Conservation (phyloP, 768 basidiomycete species). For the Boletus edulis region DNA sequence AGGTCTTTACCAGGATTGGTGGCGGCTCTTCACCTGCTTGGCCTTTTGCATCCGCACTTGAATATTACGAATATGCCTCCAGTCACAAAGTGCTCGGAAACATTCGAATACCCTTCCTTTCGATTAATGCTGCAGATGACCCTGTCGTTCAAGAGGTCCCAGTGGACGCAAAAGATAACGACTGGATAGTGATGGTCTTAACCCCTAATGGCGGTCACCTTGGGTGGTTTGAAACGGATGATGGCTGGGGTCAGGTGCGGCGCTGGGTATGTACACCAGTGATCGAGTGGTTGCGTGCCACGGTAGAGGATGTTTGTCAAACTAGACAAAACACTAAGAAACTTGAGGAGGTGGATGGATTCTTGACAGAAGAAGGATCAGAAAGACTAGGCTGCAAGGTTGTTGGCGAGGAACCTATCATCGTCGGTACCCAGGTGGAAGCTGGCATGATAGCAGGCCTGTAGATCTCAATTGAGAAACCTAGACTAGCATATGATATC, state of each 20-base stretch:
- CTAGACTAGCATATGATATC: slow-evolving; percentile 3
- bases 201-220: slow-evolving; percentile 74
- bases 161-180: slow-evolving; percentile 50
- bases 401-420: slow-evolving; percentile 49
- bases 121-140: slow-evolving; percentile 75
- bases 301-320: slow-evolving; percentile 50
- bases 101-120: slow-evolving; percentile 71
- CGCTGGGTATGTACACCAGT: slow-evolving; percentile 74
- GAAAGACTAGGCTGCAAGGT: slow-evolving; percentile 58
- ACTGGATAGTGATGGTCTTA: slow-evolving; percentile 55
- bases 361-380: slow-evolving; percentile 55
- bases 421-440: slow-evolving; percentile 53
- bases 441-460: slow-evolving; percentile 61
- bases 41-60: slow-evolving; percentile 43
- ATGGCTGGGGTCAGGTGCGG: slow-evolving; percentile 28
- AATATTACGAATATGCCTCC: slow-evolving; percentile 53
- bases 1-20: slow-evolving; percentile 61
- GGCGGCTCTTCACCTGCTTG: slow-evolving; percentile 64
- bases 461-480: slow-evolving; percentile 32
- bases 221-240: slow-evolving; percentile 73
- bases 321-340: slow-evolving; percentile 30
- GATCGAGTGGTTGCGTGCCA: slow-evolving; percentile 65
- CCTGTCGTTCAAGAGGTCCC: slow-evolving; percentile 69
- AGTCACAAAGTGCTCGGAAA: slow-evolving; percentile 57
- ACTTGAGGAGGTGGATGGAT: slow-evolving; percentile 56